Base-by-base conservation (phyloP, 805 yeast species). In the Kodamaea kakaduensis region DNA sequence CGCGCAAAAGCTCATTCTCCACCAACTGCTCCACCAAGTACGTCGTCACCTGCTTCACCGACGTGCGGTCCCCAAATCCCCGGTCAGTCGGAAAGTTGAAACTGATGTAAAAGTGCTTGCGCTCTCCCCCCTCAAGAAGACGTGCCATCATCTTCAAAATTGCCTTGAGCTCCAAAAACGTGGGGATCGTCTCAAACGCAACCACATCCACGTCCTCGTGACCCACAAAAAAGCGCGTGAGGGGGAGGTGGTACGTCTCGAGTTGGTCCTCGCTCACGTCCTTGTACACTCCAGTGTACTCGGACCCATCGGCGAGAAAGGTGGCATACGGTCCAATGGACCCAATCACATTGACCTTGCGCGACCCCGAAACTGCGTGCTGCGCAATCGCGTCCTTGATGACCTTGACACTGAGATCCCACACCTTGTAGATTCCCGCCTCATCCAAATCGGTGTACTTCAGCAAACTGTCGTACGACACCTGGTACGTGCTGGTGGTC, bases 261-360 rank as follows among this genome's bases (percentile, higher is more conserved):
- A 84, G 47, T 29, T 62, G 63, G 10, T 58, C 59, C 7, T 54
- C 51, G 2, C 59, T 50, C 6, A 55, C 61, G 8, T 66, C 69
- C 9, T 40, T 45, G 52, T 83, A 84, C 33, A 77, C 67, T 1
- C 94, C 94, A 3, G 80, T 75, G 47, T 80, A 85, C 48, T 85
- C 95, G 0, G 81, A 68, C 0, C 88, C 87, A 43, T 76, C 68
- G 18, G 81, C 76, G 23, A 81, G 50, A 44, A 59, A 77, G 0
- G 89, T 84, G 1, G 89, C 94, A 52, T 75, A 85, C 0, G 95
- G 86, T 0, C 95, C 95, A 23, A 84, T 57, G 6, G 84, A 75
- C 0, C 84, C 94, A 1, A 75, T 75, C 4, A 79, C 65, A 30
- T 38, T 47, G 6, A 51, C 43, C 14, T 41, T 39, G 15, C 19